Conservation (phyloP, 139 green algal species). For the Chlamydomonas sphaeroides region DNA sequence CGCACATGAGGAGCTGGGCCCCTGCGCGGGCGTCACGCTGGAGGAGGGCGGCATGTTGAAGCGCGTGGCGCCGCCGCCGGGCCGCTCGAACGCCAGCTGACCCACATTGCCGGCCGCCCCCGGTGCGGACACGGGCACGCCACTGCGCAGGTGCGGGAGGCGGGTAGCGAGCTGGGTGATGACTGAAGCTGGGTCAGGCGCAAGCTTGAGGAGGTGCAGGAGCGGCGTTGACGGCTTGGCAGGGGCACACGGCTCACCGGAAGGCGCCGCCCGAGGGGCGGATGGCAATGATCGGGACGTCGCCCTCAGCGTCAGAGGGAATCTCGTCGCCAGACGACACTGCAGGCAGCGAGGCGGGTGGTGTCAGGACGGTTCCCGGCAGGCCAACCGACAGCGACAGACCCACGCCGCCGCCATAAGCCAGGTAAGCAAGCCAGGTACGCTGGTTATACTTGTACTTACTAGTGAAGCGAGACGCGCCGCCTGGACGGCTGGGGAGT, state of each 20-base stretch:
- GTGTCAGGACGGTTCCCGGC: no score
- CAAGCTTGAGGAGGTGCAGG: background rate
- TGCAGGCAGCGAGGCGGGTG: background rate
- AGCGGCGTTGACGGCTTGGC: background rate
- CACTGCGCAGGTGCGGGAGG: background rate
- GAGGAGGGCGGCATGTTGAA: conserved; percentile 13
- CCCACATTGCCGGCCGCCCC: conserved; percentile 17
- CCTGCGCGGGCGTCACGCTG: background rate
- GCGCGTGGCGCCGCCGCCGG: conserved; percentile 27
- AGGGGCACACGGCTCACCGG: background rate
- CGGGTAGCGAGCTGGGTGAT: background rate
- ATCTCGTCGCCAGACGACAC: conserved; percentile 2
- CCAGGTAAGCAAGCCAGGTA: no score
- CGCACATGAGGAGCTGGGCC: background rate
- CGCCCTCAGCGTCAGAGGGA: conserved; percentile 13
- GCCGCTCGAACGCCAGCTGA: background rate
- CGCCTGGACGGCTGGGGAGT: background rate
- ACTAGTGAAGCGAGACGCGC: background rate
- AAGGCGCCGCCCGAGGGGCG: conserved; percentile 33
- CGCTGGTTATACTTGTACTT: no score
- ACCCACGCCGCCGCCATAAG: no score
- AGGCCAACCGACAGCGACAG: no score
- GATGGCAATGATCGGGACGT: conserved; percentile 2
- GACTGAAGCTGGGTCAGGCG: background rate
- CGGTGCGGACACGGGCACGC: background rate